Evolutionary conservation across 106 monocot species (phyloP).

Genomic region (Allium sativum): DNA sequence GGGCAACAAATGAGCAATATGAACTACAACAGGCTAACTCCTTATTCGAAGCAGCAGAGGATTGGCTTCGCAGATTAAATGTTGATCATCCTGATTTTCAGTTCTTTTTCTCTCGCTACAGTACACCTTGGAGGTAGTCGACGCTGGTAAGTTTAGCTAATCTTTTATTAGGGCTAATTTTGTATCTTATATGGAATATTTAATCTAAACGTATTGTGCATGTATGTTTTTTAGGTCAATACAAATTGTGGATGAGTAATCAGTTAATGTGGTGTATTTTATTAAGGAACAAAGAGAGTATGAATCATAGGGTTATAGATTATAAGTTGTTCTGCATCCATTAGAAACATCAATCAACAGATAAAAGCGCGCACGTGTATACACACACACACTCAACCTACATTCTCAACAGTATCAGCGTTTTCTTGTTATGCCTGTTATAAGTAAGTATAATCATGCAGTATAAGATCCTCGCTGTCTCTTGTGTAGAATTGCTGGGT

Average conservation of each 20-base stretch:
- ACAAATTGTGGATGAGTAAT: slow-evolving; percentile 8
- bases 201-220: background rate
- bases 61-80: slow-evolving; percentile 52
- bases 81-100: slow-evolving; percentile 83
- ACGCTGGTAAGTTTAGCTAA: background rate
- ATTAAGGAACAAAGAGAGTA: background rate
- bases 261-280: slow-evolving; percentile 11
- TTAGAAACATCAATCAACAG: no score
- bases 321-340: no score
- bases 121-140: slow-evolving; percentile 15
- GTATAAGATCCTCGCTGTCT: no score
- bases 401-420: no score
- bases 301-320: no score
- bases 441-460: no score
- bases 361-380: no score
- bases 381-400: no score
- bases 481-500: no score
- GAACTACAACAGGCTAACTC: slow-evolving; percentile 44
- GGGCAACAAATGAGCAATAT: slow-evolving; percentile 33
- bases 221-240: slow-evolving; percentile 8
- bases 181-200: background rate
- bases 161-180: background rate
- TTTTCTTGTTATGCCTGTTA: no score
- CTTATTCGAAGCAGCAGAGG: slow-evolving; percentile 56
- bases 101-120: slow-evolving; percentile 52